Conservation (phyloP, 2,329 filamentous ascomycete genomes). For the Aspergillus japonicus region DNA sequence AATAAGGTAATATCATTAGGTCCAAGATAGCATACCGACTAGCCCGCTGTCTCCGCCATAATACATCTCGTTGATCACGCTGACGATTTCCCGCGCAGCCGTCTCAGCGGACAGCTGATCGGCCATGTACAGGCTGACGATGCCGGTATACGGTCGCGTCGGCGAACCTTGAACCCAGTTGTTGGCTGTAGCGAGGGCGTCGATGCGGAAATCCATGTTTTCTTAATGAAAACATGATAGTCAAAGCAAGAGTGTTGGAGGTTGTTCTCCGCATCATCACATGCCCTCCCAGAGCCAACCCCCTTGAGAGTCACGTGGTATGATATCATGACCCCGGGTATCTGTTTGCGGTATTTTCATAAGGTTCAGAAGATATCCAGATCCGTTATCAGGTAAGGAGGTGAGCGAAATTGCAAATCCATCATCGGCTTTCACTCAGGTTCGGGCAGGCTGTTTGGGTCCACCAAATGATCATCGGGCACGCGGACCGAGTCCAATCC, state of each 20-base stretch:
- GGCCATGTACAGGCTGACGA: conserved; percentile 9
- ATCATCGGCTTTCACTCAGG: not conserved
- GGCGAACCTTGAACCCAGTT: conserved; percentile 14
- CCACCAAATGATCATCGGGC: not conserved
- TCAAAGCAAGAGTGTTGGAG: not conserved
- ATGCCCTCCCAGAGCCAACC: not conserved
- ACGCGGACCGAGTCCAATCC: conserved; percentile 13
- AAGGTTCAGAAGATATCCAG: not conserved
- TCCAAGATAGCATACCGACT: not conserved
- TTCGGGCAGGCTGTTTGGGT: not conserved
- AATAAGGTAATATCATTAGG: not conserved
- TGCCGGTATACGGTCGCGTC: conserved; percentile 13
- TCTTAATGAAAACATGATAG: not conserved
- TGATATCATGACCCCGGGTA: not conserved
- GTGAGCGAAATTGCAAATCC: not conserved
- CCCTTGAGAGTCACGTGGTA: not conserved
- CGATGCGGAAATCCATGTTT: conserved; percentile 3
- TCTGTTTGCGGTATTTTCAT: not conserved
- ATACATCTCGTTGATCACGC: conserved; percentile 10
- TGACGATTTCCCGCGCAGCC: conserved; percentile 11
- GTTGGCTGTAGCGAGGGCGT: conserved; percentile 9
- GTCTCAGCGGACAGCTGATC: conserved; percentile 5
- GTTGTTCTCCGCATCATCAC: not conserved
- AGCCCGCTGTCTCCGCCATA: conserved; percentile 4
- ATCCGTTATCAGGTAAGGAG: not conserved